Evolutionary conservation across 2,329 filamentous ascomycete genomes (phyloP).

Genomic region (Aphanoascus verrucosus): DNA sequence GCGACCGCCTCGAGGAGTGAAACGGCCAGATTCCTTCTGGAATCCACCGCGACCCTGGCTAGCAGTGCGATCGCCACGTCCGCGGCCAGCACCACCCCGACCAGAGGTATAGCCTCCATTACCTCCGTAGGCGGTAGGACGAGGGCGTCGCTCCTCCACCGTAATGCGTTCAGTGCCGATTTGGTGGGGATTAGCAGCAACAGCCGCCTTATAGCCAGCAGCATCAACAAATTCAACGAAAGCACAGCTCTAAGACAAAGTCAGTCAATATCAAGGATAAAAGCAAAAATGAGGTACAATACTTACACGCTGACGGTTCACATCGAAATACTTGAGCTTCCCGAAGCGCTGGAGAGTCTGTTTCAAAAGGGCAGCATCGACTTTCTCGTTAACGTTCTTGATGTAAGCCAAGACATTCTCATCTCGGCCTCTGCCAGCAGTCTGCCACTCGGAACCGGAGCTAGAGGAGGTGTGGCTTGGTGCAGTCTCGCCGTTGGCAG

Average conservation of each 20-base stretch:
- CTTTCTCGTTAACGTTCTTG: conserved; percentile 87
- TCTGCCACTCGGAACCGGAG: conserved; percentile 71
- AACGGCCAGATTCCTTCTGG: conserved; percentile 56
- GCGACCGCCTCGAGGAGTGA: conserved; percentile 54
- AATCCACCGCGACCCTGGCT: conserved; percentile 60
- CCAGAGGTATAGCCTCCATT: conserved; percentile 47
- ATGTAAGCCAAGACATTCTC: conserved; percentile 79
- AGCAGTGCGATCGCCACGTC: conserved; percentile 56
- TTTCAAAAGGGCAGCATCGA: conserved; percentile 63
- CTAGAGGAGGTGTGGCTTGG: conserved; percentile 74
- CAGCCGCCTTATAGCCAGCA: conserved; percentile 72
- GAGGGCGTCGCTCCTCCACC: conserved; percentile 80
- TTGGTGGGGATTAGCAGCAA: conserved; percentile 72
- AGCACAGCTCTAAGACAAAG: conserved; percentile 64
- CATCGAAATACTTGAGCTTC: conserved; percentile 53
- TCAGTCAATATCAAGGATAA: conserved; percentile 14
- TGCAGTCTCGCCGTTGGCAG: conserved; percentile 39
- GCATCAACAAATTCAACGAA: conserved; percentile 85
- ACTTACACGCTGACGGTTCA: conserved; percentile 63
- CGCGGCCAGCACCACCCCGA: conserved; percentile 54
- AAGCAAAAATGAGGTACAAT: neutral
- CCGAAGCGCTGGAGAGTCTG: conserved; percentile 59
- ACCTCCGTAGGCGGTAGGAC: conserved; percentile 58
- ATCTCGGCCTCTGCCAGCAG: conserved; percentile 62
- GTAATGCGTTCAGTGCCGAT: conserved; percentile 72